These are phyloP conservation scores for Scheffersomyces cryptocercus DNA, from an alignment of 1,139 yeast species.

Conservation along the genomic window DNA sequence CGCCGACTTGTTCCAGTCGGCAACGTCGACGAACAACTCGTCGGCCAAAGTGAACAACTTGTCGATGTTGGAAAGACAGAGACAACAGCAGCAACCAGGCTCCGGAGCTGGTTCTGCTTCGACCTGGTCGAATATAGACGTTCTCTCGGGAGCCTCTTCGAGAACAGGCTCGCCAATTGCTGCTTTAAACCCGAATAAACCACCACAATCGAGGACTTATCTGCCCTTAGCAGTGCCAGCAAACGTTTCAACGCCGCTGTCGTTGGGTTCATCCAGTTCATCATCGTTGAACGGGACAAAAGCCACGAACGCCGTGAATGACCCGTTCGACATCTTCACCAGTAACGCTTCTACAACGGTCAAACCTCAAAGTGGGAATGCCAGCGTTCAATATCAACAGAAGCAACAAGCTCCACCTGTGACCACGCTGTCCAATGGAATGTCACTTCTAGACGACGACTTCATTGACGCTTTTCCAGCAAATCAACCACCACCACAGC, in stretches of 20 bases:
- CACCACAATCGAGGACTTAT: background rate
- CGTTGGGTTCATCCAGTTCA: background rate
- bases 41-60: slow-evolving; percentile 11
- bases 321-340: slow-evolving; percentile 10
- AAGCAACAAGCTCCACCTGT: slow-evolving; percentile 1
- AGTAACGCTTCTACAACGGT: slow-evolving; percentile 3
- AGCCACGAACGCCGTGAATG: slow-evolving; percentile 1
- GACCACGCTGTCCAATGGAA: background rate
- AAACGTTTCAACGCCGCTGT: background rate
- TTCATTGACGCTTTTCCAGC: slow-evolving; percentile 37
- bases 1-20: slow-evolving; percentile 47
- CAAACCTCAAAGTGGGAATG: too few species aligned
- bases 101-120: background rate
- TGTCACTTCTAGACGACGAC: slow-evolving; percentile 41
- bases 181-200: background rate
- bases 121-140: slow-evolving; percentile 24
- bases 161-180: slow-evolving; percentile 4
- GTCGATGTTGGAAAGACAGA: slow-evolving; percentile 23
- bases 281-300: background rate
- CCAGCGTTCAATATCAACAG: too few species aligned
- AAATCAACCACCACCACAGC: background rate
- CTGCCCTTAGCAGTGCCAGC: background rate
- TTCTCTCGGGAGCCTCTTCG: slow-evolving; percentile 3
- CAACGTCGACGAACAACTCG: slow-evolving; percentile 17
- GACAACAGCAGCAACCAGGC: slow-evolving; percentile 9